phyloP scores from a whole-genome alignment of 768 basidiomycete species.

The Russula sp. region DNA sequence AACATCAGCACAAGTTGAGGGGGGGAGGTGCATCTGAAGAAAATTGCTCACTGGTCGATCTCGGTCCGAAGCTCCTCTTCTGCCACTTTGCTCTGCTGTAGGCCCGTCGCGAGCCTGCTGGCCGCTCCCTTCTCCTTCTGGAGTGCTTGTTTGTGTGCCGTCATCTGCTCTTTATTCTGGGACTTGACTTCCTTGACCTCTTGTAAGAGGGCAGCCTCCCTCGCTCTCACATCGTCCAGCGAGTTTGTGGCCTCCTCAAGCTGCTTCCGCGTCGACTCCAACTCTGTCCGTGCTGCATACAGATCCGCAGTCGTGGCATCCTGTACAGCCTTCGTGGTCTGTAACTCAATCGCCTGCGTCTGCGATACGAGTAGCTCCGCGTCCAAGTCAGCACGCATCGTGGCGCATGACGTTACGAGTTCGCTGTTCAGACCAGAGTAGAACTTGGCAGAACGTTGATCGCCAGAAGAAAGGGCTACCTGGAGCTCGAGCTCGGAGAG shows the following conservation, averaged over 20 bases:
- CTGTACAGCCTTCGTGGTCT: conserved; percentile 34
- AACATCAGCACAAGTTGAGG: not conserved
- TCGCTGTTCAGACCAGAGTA: conserved; percentile 21
- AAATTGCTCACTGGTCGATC: conserved; percentile 50
- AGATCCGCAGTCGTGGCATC: conserved; percentile 39
- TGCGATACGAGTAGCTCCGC: conserved; percentile 15
- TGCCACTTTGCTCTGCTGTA: conserved; percentile 51
- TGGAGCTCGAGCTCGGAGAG: conserved; percentile 9
- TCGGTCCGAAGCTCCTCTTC: conserved; percentile 66
- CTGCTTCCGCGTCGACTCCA: conserved; percentile 21
- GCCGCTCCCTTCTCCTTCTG: conserved; percentile 32
- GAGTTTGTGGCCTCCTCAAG: conserved; percentile 23
- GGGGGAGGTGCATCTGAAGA: not conserved
- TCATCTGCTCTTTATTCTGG: conserved; percentile 28
- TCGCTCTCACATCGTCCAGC: conserved; percentile 19
- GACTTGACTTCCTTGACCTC: conserved; percentile 26
- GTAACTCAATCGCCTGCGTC: conserved; percentile 32
- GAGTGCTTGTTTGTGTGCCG: conserved; percentile 26
- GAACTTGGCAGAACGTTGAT: not conserved
- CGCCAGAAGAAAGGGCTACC: conserved; percentile 1
- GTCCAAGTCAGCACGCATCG: conserved; percentile 20
- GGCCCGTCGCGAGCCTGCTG: conserved; percentile 41
- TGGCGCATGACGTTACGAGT: conserved; percentile 21
- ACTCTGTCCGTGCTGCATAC: conserved; percentile 25
- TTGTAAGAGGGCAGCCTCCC: conserved; percentile 26